Conservation (phyloP, 169 alveolate genomes). For the Eimeria praecox region DNA sequence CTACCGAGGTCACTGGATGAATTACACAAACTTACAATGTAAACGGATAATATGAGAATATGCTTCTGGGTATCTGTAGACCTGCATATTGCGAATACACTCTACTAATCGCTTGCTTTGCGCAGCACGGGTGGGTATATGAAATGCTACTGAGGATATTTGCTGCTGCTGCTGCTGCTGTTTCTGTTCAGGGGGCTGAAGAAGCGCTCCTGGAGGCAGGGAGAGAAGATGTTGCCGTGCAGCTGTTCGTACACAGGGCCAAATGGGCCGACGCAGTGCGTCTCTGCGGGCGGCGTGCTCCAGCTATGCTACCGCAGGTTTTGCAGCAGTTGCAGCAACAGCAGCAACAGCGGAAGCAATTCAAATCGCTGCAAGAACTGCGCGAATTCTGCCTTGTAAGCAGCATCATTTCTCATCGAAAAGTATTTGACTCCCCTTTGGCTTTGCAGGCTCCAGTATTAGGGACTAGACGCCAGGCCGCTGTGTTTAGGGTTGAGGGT, state of each 20-base stretch:
- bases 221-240: not conserved
- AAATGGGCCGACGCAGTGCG: slow-evolving; percentile 25
- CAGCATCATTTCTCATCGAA: not conserved
- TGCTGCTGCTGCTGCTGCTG: not conserved
- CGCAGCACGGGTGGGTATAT: too few species aligned
- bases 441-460: not conserved
- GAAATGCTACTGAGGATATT: too few species aligned
- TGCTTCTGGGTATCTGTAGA: too few species aligned
- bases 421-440: not conserved
- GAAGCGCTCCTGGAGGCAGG: slow-evolving; percentile 38
- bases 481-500: not conserved
- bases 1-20: too few species aligned
- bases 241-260: not conserved
- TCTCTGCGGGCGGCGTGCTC: slow-evolving; percentile 15
- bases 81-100: not conserved
- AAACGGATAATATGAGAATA: too few species aligned
- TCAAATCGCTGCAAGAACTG: slow-evolving; percentile 19
- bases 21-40: too few species aligned
- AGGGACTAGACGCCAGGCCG: not conserved
- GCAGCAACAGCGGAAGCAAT: not conserved
- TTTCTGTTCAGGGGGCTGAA: not conserved
- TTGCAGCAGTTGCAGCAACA: slow-evolving; percentile 6
- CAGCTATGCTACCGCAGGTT: slow-evolving; percentile 17
- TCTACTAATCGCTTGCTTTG: too few species aligned
- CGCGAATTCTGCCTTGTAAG: slow-evolving; percentile 31